Percentiles rank a stretch among this genome's conserved stretches.
These are phyloP conservation scores for Russula foetens DNA, from an alignment of 768 basidiomycete species.

Conservation along the genomic window DNA sequence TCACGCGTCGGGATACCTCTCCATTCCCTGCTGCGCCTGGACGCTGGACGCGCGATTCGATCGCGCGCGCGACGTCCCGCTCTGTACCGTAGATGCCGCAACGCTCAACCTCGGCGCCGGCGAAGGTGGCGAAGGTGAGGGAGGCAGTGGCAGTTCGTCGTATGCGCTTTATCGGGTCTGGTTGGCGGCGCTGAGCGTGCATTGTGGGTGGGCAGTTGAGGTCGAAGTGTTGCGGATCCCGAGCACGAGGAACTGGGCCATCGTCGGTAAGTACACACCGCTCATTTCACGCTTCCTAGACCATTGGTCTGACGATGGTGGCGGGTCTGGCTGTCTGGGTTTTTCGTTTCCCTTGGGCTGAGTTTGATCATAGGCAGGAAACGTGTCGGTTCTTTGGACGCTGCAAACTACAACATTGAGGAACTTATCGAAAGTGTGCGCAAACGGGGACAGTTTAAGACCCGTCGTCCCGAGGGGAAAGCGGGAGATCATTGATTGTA, in stretches of 20 bases:
- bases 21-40: conserved; percentile 91
- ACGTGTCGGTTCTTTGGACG: conserved; percentile 25
- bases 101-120: conserved; percentile 55
- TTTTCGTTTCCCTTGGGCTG: neutral
- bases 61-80: conserved; percentile 33
- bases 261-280: conserved; percentile 51
- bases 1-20: conserved; percentile 58
- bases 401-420: conserved; percentile 38
- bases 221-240: conserved; percentile 84
- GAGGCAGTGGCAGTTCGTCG: conserved; percentile 50
- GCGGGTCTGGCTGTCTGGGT: neutral
- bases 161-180: conserved; percentile 84
- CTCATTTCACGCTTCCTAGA: no score
- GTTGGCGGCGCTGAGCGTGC: conserved; percentile 62
- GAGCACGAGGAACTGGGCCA: conserved; percentile 88
- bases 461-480: conserved; percentile 66
- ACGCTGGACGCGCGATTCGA: conserved; percentile 61
- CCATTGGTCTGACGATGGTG: no score
- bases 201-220: conserved; percentile 84
- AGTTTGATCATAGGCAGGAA: conserved; percentile 26
- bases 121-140: conserved; percentile 41
- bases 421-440: conserved; percentile 48
- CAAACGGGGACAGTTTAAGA: conserved; percentile 62
- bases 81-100: conserved; percentile 25
- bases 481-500: conserved; percentile 29